These are phyloP conservation scores for Candida neerlandica DNA, from an alignment of 1,139 yeast genomes.

Conservation along the genomic window DNA sequence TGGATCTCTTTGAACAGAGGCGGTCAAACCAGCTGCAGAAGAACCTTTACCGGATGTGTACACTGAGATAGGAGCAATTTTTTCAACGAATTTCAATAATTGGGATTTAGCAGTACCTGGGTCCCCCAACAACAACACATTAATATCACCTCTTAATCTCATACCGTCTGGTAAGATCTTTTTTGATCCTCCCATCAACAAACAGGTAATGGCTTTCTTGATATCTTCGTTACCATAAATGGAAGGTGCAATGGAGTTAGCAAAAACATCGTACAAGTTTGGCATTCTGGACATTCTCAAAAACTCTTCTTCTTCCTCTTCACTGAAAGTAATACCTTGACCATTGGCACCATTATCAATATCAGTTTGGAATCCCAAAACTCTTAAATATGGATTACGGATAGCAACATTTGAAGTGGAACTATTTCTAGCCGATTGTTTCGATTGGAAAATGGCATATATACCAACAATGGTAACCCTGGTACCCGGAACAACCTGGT, in stretches of 20 bases:
- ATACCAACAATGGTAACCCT: slow-evolving; percentile 91
- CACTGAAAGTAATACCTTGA: slow-evolving; percentile 72
- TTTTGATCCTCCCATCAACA: slow-evolving; percentile 92
- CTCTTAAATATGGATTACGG: slow-evolving; percentile 87
- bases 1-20: slow-evolving; percentile 92
- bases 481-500: slow-evolving; percentile 92
- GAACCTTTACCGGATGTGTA: slow-evolving; percentile 99
- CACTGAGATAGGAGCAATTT: slow-evolving; percentile 90
- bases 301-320: slow-evolving; percentile 93
- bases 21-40: slow-evolving; percentile 98
- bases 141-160: slow-evolving; percentile 96
- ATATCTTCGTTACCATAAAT: slow-evolving; percentile 93
- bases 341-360: slow-evolving; percentile 68
- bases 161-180: slow-evolving; percentile 93
- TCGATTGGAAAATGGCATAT: slow-evolving; percentile 81
- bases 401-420: slow-evolving; percentile 64
- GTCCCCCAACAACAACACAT: slow-evolving; percentile 90
- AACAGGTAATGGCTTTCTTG: slow-evolving; percentile 89
- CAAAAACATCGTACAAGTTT: slow-evolving; percentile 77
- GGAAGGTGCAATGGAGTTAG: slow-evolving; percentile 94
- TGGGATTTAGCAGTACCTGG: slow-evolving; percentile 99
- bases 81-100: slow-evolving; percentile 89
- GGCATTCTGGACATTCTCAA: slow-evolving; percentile 79
- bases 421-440: slow-evolving; percentile 47
- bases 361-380: slow-evolving; percentile 84